Evolutionary conservation across 2,329 filamentous ascomycete species (phyloP), one percentile per base, ranked within the genome.

Genomic region (Trichoderma harzianum): DNA sequence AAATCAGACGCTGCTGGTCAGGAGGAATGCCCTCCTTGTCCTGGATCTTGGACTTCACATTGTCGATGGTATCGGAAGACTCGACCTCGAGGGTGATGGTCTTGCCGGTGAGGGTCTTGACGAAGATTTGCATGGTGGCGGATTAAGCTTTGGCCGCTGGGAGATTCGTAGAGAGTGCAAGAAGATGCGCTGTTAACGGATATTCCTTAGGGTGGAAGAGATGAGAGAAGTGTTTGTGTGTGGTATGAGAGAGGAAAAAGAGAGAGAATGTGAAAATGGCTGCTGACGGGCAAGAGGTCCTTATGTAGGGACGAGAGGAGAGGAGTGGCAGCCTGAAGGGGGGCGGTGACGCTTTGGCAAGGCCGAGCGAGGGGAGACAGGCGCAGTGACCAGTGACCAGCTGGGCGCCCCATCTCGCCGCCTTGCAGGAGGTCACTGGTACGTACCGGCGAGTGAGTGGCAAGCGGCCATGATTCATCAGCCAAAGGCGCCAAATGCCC

Each of bases 11-110:
- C 86, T 98, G 95, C 84, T 98, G 95, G 80, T 98, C 95, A 12
- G 95, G 95, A 61, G 95, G 95, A 71, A 98, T 98, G 57, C 95
- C 95, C 85, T 98, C 95, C 90, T 98, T 98, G 80, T 98, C 95
- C 84, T 98, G 95, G 65, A 98, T 98, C 90, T 98, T 98, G 64
- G 89, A 91, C 91, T 98, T 98, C 39, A 98, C 95, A 74, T 98
- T 97, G 87, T 97, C 95, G 83, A 97, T 97, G 64, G 95, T 97
- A 79, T 97, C 95, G 2, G 90, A 93, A 0, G 92, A 94, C 82
- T 97, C 94, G 6, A 97, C 94, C 85, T 97, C 86, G 53, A 83
- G 80, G 71, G 82, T 83, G 77, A 83, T 83, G 75, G 81, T 83
- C 82, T 83, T 83, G 79, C 94, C 94, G 84, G 95, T 97, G 79